Conservation (phyloP, 768 basidiomycete genomes). For the Russula dissimulans region DNA sequence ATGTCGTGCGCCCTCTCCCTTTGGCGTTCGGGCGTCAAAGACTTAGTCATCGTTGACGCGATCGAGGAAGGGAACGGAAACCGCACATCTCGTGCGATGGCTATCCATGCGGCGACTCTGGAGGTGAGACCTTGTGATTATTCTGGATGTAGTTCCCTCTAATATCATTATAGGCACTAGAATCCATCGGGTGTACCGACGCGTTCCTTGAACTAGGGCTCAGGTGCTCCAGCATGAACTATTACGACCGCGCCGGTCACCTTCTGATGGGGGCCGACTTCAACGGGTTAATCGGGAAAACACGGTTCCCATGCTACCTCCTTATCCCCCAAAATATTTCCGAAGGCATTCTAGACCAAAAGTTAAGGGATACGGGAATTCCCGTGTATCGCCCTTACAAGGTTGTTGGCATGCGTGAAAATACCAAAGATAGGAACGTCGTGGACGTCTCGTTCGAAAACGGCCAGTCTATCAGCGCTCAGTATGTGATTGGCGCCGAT, state of each 20-base stretch:
- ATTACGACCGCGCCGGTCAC: constrained; percentile 26
- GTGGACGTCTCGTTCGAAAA: constrained; percentile 39
- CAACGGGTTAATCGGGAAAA: constrained; percentile 30
- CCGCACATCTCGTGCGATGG: constrained; percentile 36
- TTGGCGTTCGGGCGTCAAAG: constrained; percentile 31
- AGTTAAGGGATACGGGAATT: constrained; percentile 28
- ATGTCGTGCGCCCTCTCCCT: constrained; percentile 40
- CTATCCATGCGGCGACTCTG: constrained; percentile 44
- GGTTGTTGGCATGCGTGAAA: constrained; percentile 30
- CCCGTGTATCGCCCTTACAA: constrained; percentile 31
- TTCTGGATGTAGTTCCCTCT: constrained; percentile 18
- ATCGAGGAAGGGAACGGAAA: constrained; percentile 26
- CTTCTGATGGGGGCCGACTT: constrained; percentile 28
- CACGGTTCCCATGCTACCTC: constrained; percentile 36
- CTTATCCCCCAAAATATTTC: constrained; percentile 37
- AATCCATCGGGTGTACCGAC: constrained; percentile 37
- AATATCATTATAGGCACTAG: constrained; percentile 37
- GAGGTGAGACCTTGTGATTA: constrained; percentile 30
- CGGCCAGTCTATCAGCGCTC: constrained; percentile 35
- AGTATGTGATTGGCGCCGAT: constrained; percentile 45
- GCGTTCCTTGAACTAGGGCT: constrained; percentile 31
- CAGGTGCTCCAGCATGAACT: constrained; percentile 22
- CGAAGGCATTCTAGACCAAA: constrained; percentile 33
- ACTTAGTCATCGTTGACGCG: constrained; percentile 39
- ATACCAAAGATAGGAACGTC: constrained; percentile 23